Evolutionary conservation across 2,329 filamentous ascomycete species (phyloP), one percentile per base, ranked within the genome.

Genomic region (Parafenestella ontariensis): DNA sequence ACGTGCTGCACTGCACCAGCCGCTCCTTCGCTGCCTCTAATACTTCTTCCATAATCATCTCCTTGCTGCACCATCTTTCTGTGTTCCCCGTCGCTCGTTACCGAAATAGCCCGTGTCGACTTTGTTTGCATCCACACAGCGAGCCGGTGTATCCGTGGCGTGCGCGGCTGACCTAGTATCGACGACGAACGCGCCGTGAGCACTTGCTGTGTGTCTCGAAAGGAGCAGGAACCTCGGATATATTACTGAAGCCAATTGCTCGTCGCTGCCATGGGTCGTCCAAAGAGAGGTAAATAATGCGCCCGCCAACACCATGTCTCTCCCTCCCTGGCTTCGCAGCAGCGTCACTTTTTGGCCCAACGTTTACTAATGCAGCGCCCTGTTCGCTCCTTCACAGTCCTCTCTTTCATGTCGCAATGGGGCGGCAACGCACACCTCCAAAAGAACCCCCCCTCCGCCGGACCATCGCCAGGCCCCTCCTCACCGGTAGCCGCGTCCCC

Each of bases 361-460:
- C 59, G 58, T 52, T 61, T 49, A 49, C 69, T 72, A 64, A 73
- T 68, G 64, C 46, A 65, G 64, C 59, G 56, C 49, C 57, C 58
- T 33, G 51, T 54, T 59, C 64, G 64, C 61, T 57, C 65, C 33
- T 50, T 51, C 40, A 59, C 77, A 96, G 92, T 96, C 52, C 83
- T 92, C 67, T 96, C 91, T 68, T 96, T 96, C 78, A 94, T 96
- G 85, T 92, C 90, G 76, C 87, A 88, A 78, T 88, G 90, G 81
- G 89, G 89, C 69, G 66, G 77, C 70, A 56, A 68, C 59, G 63
- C 77, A 63, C 72, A 74, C 10, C 52, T 65, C 50, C 65, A 69
- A 28, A 64, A 67, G 47, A 67, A 56, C 29, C 49, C 65, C 34
- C 47, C 65, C 29, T 62, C 62, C 31, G 59, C 63, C 29, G 54